Percentiles rank a stretch among this genome's conserved stretches.
Conservation (phyloP, 2,329 filamentous ascomycete species). For the Sporothrix pallida region DNA sequence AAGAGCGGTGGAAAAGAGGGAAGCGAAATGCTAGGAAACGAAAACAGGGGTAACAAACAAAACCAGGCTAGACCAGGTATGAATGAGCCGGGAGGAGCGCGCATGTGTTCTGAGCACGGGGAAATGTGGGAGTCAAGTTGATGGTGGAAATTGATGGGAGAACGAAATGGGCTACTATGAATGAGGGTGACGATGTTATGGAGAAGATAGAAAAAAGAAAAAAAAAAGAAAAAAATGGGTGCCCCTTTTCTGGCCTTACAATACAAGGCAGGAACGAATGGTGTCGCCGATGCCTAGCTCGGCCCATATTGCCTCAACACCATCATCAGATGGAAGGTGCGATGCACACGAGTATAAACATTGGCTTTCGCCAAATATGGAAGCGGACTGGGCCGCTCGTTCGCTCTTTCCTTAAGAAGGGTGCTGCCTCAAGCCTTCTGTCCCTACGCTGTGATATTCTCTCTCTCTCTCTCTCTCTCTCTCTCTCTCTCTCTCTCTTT, state of each 20-base stretch:
- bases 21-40: background rate
- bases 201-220: background rate
- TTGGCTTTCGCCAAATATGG: background rate
- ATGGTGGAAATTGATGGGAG: slow-evolving; percentile 7
- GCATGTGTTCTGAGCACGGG: slow-evolving; percentile 1
- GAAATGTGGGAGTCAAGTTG: background rate
- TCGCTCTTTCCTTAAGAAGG: background rate
- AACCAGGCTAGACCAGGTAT: background rate
- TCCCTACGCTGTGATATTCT: too few relatives aligned
- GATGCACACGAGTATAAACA: background rate
- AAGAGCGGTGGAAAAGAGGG: background rate
- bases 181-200: background rate
- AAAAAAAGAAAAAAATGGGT: background rate
- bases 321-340: slow-evolving; percentile 1
- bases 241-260: background rate
- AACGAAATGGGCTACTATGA: background rate
- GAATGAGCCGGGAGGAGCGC: background rate
- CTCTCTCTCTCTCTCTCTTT: too few relatives aligned
- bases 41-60: background rate
- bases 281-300: background rate
- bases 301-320: background rate
- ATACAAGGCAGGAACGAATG: background rate
- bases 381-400: slow-evolving; percentile 7
- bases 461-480: too few relatives aligned
- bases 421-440: too few relatives aligned